Evolutionary conservation across 2,329 filamentous ascomycete genomes (phyloP), one percentile per base, ranked within the genome.

Genomic region (Microdochium trichocladiopsis): DNA sequence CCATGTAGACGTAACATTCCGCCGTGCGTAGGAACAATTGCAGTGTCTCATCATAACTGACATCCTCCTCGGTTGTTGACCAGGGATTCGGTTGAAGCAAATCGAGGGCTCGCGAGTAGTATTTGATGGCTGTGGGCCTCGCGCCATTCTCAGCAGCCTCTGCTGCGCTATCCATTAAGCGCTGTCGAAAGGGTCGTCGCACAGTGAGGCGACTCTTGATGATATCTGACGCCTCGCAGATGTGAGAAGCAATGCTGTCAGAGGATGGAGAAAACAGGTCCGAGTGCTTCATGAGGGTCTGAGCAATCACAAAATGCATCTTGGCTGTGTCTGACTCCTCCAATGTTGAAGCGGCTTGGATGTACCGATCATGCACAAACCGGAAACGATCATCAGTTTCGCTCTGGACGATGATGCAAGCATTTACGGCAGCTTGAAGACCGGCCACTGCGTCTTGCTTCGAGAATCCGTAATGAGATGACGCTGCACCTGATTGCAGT

Each of bases 231-330:
- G 88, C 85, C 58, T 88, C 82, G 63, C 89, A 92, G 3, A 96
- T 86, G 65, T 96, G 93, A 4, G 85, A 81, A 22, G 90, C 89
- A 54, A 87, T 86, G 54, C 82, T 85, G 62, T 95, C 91, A 12
- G 84, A 77, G 24, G 79, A 78, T 49, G 77, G 77, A 1, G 80
- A 74, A 54, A 90, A 84, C 23, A 79, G 69, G 8, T 73, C 64
- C 55, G 80, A 82, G 60, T 91, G 86, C 59, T 88, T 87, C 66
- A 92, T 82, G 58, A 96, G 81, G 0, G 86, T 87, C 63, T 90
- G 86, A 0, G 89, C 87, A 60, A 96, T 90, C 47, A 91, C 83
- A 60, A 92, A 96, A 68, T 96, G 91, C 92, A 96, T 96, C 60
- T 88, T 87, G 21, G 80, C 74, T 22, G 80, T 72, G 52, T 87